phyloP scores from a whole-genome alignment of 345 rosid species.

The Cardamine chenopodiifolia region DNA sequence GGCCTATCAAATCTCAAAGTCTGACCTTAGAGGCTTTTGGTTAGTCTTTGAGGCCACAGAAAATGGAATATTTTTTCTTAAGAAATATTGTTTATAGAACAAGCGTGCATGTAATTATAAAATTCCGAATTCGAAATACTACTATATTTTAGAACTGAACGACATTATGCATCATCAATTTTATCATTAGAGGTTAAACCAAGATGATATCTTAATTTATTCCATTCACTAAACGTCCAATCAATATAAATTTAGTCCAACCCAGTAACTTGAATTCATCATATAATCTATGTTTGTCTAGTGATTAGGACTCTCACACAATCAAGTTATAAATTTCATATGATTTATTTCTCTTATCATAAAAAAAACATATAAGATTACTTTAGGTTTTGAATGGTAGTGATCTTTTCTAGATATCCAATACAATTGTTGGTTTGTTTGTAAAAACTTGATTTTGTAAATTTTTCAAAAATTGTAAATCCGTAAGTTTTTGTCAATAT shows the following conservation, averaged over 20 bases:
- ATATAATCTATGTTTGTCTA: constrained; percentile 32
- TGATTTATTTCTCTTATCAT: constrained; percentile 31
- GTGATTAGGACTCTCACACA: constrained; percentile 21
- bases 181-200: constrained; percentile 37
- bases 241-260: constrained; percentile 16
- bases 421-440: not conserved
- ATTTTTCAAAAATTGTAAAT: too few relatives aligned
- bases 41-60: constrained; percentile 19
- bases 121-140: not conserved
- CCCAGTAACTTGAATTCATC: constrained; percentile 34
- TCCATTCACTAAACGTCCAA: constrained; percentile 34
- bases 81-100: constrained; percentile 2
- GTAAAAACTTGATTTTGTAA: too few relatives aligned
- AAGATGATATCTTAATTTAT: constrained; percentile 37
- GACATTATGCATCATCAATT: constrained; percentile 32
- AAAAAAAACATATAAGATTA: not conserved
- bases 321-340: not conserved
- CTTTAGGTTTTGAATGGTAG: constrained; percentile 4
- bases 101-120: constrained; percentile 26
- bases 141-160: not conserved
- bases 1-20: constrained; percentile 25
- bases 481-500: too few relatives aligned
- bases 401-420: constrained; percentile 9
- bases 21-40: constrained; percentile 40
- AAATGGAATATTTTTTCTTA: not conserved